Conservation (phyloP, 768 basidiomycete genomes). For the Serpula lacrymans region DNA sequence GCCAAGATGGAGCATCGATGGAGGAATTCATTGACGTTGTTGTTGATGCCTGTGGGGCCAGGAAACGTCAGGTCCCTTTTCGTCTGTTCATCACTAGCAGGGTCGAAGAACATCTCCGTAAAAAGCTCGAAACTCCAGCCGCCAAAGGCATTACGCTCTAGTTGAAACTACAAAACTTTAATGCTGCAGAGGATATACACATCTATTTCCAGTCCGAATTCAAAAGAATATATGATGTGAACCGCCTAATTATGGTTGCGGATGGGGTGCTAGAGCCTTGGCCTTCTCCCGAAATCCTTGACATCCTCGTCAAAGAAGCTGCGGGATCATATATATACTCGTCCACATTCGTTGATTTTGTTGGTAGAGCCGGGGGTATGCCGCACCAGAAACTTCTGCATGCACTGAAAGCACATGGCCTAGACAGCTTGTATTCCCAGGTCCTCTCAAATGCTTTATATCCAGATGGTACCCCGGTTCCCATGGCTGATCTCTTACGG, state of each 20-base stretch:
- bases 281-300: slow-evolving; percentile 19
- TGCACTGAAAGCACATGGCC: background rate
- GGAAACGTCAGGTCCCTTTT: too few species aligned
- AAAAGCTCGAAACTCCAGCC: slow-evolving; percentile 13
- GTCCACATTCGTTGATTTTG: slow-evolving; percentile 22
- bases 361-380: slow-evolving; percentile 15
- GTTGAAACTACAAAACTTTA: slow-evolving; percentile 18
- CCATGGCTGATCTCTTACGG: slow-evolving; percentile 13
- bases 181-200: slow-evolving; percentile 18
- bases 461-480: slow-evolving; percentile 13
- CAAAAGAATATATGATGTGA: slow-evolving; percentile 9
- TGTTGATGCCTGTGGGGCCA: too few species aligned
- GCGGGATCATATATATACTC: slow-evolving; percentile 24
- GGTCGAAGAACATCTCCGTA: slow-evolving; percentile 11
- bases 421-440: slow-evolving; percentile 13
- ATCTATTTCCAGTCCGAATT: slow-evolving; percentile 17
- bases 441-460: too few species aligned
- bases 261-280: slow-evolving; percentile 13
- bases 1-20: too few species aligned
- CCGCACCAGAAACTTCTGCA: slow-evolving; percentile 13
- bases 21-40: too few species aligned
- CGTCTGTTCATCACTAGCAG: slow-evolving; percentile 24
- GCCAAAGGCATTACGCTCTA: slow-evolving; percentile 6
- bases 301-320: slow-evolving; percentile 15
- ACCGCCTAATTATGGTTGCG: slow-evolving; percentile 19